Evolutionary conservation across 2,329 filamentous ascomycete species (phyloP), one percentile per base, ranked within the genome.

Genomic region (Talaromyces sp.): DNA sequence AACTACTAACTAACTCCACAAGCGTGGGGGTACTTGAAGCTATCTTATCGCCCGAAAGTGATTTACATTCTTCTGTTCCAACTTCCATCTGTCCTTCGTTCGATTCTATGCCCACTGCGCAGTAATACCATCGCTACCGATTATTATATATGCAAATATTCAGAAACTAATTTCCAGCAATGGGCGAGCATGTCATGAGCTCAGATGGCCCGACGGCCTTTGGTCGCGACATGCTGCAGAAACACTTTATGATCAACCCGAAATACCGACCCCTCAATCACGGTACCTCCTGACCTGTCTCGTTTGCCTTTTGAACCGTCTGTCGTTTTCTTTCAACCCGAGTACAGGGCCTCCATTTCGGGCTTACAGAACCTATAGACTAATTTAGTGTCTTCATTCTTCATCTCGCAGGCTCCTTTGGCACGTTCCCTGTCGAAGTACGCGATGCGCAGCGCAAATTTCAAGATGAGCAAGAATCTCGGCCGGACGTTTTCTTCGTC

Each of bases 251-350:
- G n/a, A 83, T 92, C 60, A 83, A 85, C 50, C 78, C 83, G 0
- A 77, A 78, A n/a, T 91, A 84, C 70, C 80, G 78, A 53, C 91
- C 91, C 67, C 75, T 95, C 55, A 95, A 95, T 70, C 88, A 95
- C 68, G 89, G 89, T 89, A 75, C 63, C 69, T 60, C 17, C 40
- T 52, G 31, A 11, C 45, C 28, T 45, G 52, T 53, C 52, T 52
- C 19, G n/a, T 31, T 39, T 37, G 33, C 19, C 7, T 52, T 39
- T 19, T 11, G 10, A 3, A 39, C 11, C 19, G 6, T 4, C 8
- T n/a, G 6, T 33, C 13, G 15, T 25, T 52, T 25, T 19, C 6
- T 10, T n/a, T 15, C 19, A n/a, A 25, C 13, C 25, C 25, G 25
- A 3, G 25, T 28, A 28, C 3, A 28, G 13, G 19, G 15, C 1